Evolutionary conservation across 257 asterid genomes (phyloP), one percentile per base, ranked within the genome.

Genomic region (Datura wrightii): DNA sequence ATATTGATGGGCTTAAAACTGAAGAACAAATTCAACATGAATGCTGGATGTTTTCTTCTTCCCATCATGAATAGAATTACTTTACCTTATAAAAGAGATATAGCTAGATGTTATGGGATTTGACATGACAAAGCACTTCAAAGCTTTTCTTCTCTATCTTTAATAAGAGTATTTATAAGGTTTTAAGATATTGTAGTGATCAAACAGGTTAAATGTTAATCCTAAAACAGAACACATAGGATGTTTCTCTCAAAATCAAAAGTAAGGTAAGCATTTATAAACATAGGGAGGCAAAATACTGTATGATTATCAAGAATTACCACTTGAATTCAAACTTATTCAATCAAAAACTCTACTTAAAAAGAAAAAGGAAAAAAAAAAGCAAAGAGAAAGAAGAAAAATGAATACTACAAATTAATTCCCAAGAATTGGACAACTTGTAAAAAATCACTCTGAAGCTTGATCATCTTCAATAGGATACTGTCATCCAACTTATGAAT

Each of bases 381-480:
- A 76, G 44, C 5, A 59, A 59, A 59, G 19, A 7, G 36, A 59
- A 19, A 31, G 50, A 13, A 36, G 14, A 50, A 50, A 7, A 50
- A 5, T 7, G 42, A 42, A n/a, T 19, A 72, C 41, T n/a, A 72
- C 19, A 44, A 39, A 74, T 13, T 50, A 19, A 39, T 2, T 71
- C 37, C 24, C 24, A 48, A 74, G 59, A 48, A 48, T 48, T 74
- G 44, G n/a, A 74, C 42, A 74, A 48, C 60, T 74, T 74, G 80
- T 53, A 74, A 46, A 24, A 24, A 11, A 19, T 74, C 41, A 72
- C 10, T 48, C 46, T 76, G 42, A 37, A 76, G 46, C 31, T 50
- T 76, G 46, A 50, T 76, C 15, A 52, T 76, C 15, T 76, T 76
- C 82, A 76, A 50, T 50, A 50, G 63, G 82, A 76, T 76, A 76